Evolutionary conservation across 768 basidiomycete species (phyloP), one percentile per base, ranked within the genome.

Genomic region (Gloeophyllum trabeum): DNA sequence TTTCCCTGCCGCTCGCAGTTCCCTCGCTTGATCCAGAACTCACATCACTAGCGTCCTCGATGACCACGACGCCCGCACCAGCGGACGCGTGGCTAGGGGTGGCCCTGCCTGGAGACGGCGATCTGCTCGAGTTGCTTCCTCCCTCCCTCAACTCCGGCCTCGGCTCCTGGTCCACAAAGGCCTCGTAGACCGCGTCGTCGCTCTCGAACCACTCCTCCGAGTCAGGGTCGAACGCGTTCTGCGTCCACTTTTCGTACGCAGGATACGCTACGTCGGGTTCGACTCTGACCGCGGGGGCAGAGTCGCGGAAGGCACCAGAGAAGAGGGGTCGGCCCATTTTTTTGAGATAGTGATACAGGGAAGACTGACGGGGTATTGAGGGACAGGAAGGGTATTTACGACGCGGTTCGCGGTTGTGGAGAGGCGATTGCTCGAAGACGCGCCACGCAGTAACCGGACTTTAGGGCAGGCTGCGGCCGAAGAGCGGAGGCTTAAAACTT

Each of bases 171-270:
- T 16, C 39, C 18, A 81, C 48, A 59, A 81, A 79, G 48, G 73
- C 75, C 67, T 86, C 83, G 59, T 75, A 77, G 38, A 69, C 69
- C 10, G 63, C 61, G 46, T 79, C 69, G 24, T 78, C 78, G 41
- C 61, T 61, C 45, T 61, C 63, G 54, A 81, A 80, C 54, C 84
- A 84, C 48, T 82, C 81, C 51, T 84, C 81, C n/a, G 81, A 77
- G 58, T 86, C 83, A 4, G 83, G 83, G 58, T 86, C 81, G 57
- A 86, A 86, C 6, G 73, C 65, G 54, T 82, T 81, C 47, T 65
- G 59, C 43, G 76, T 73, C 81, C 81, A 86, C 56, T 62, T 75
- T 56, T 75, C 66, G 66, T 64, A 76, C 14, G 45, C 19, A 20
- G 48, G 51, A 24, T 42, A 42, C 20, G 44, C 32, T 13, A 41